phyloP scores from a whole-genome alignment of 2,329 filamentous ascomycete species.

The Ploettnerulaceae sp. region DNA sequence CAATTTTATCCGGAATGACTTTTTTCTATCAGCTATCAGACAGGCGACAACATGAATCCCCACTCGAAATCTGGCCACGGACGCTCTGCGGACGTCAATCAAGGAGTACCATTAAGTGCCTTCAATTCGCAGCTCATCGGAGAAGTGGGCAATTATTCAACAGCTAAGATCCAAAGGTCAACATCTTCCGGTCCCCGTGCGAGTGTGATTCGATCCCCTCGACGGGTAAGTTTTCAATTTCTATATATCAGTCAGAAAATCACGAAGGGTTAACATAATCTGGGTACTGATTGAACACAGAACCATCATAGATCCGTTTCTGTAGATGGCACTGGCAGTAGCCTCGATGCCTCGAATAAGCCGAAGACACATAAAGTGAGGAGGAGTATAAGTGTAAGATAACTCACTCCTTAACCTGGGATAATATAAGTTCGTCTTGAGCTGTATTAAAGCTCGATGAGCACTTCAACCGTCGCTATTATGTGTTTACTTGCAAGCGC shows the following conservation, averaged over 20 bases:
- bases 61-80: slow-evolving; percentile 1
- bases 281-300: not conserved
- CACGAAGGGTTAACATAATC: not conserved
- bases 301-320: slow-evolving; percentile 1
- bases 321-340: not conserved
- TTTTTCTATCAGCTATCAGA: not conserved
- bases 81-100: not conserved
- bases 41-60: not conserved
- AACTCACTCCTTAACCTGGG: not conserved
- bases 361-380: not conserved
- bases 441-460: too few species aligned
- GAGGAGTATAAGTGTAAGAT: slow-evolving; percentile 3
- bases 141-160: not conserved
- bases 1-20: not conserved
- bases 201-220: slow-evolving; percentile 1
- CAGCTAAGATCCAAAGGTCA: not conserved
- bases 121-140: slow-evolving; percentile 12
- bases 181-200: not conserved
- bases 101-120: slow-evolving; percentile 11
- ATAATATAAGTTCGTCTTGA: too few species aligned
- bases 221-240: not conserved
- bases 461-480: too few species aligned
- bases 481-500: too few species aligned
- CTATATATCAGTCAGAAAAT: not conserved
- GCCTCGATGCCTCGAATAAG: not conserved